Conservation (phyloP, 2,329 filamentous ascomycete genomes). For the Neopestalotiopsis rosae region DNA sequence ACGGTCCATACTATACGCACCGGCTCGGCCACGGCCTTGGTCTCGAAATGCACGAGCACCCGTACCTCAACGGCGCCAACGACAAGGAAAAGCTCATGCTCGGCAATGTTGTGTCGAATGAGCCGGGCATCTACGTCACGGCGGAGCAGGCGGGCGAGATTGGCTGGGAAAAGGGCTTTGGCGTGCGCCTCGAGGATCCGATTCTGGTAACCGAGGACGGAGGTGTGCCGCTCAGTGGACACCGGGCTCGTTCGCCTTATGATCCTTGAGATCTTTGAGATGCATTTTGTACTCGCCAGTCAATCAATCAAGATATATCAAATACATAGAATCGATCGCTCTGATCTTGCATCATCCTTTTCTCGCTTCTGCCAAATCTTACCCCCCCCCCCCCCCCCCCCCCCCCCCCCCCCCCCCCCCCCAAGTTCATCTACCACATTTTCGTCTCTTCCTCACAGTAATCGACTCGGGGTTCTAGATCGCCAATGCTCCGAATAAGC, state of each 20-base stretch:
- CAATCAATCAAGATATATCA: background rate
- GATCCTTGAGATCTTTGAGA: conserved; percentile 24
- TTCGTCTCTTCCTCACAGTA: background rate
- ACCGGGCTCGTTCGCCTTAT: conserved; percentile 34
- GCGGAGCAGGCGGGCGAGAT: conserved; percentile 32
- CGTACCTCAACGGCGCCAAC: conserved; percentile 37
- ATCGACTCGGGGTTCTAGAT: too few species aligned
- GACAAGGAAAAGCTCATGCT: conserved; percentile 33
- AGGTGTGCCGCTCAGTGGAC: conserved; percentile 32
- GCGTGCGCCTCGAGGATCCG: conserved; percentile 35
- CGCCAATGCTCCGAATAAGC: background rate
- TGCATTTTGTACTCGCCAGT: background rate
- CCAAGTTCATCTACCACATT: background rate
- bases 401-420: too few species aligned
- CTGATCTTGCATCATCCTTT: too few species aligned
- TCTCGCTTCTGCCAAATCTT: too few species aligned
- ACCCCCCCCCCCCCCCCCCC: too few species aligned
- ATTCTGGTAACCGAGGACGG: conserved; percentile 34
- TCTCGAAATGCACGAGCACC: conserved; percentile 36
- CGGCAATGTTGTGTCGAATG: conserved; percentile 33
- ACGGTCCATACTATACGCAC: conserved; percentile 34
- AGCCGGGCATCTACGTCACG: conserved; percentile 38
- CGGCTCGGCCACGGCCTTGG: conserved; percentile 35
- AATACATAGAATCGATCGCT: background rate
- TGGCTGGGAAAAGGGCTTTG: conserved; percentile 31